phyloP scores from a whole-genome alignment of 2,329 filamentous ascomycete genomes.

The Samsoniella hepiali region DNA sequence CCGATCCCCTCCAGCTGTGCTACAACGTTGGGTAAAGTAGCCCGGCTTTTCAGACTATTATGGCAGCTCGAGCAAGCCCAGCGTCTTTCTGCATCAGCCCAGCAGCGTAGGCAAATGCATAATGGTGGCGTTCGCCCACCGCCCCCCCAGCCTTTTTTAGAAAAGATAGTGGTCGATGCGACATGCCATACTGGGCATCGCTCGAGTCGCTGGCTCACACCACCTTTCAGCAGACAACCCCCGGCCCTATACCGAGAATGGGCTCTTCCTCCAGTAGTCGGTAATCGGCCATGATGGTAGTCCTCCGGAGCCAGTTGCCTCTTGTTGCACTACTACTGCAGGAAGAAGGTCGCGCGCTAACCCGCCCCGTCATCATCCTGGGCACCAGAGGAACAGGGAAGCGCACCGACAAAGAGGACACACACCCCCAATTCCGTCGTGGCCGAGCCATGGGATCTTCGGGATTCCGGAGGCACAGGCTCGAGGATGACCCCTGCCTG shows the following conservation, averaged over 20 bases:
- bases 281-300: neutral
- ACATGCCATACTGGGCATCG: slow-evolving; percentile 18
- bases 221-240: neutral
- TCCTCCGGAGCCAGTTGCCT: slow-evolving; percentile 7
- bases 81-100: neutral
- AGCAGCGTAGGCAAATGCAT: slow-evolving; percentile 8
- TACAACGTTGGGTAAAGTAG: neutral
- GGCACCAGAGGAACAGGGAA: neutral
- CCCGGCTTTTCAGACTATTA: neutral
- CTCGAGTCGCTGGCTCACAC: slow-evolving; percentile 10
- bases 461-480: slow-evolving; percentile 5
- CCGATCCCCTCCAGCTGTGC: slow-evolving; percentile 7
- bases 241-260: slow-evolving; percentile 14
- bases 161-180: neutral
- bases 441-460: slow-evolving; percentile 5
- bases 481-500: neutral
- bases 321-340: slow-evolving; percentile 8
- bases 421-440: slow-evolving; percentile 6
- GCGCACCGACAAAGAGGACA: neutral
- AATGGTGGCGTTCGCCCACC: slow-evolving; percentile 14
- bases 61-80: neutral
- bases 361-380: slow-evolving; percentile 3
- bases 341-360: neutral
- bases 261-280: neutral
- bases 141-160: slow-evolving; percentile 4